phyloP scores from a whole-genome alignment of 148 eudicot genomes.

The Salicornia ramosissima region DNA sequence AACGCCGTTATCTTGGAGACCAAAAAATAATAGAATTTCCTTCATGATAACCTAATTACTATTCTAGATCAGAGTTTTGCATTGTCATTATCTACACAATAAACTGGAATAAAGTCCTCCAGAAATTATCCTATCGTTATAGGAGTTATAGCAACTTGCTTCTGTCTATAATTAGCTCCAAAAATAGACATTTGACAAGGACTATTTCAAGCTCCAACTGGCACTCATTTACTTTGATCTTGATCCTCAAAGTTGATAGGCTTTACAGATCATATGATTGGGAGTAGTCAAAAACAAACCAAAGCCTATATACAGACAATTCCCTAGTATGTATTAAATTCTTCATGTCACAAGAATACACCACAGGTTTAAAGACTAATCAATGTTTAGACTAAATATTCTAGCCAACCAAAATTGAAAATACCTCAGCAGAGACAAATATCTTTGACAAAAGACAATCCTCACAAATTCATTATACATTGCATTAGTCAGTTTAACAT shows the following conservation, averaged over 20 bases:
- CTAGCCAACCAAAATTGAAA: constrained; percentile 2
- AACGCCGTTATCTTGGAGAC: too few species aligned
- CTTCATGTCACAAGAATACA: neutral
- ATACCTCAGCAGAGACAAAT: neutral
- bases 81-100: neutral
- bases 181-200: neutral
- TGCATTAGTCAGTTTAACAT: neutral
- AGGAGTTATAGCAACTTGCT: neutral
- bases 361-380: neutral
- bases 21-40: neutral
- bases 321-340: neutral
- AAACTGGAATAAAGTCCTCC: neutral
- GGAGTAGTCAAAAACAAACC: neutral
- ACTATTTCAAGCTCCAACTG: neutral
- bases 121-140: neutral
- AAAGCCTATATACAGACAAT: neutral
- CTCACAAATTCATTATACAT: neutral
- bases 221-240: neutral
- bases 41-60: neutral
- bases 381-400: neutral
- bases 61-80: too few species aligned
- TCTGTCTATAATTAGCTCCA: neutral
- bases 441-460: neutral
- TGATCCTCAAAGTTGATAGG: neutral
- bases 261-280: neutral